Evolutionary conservation across 345 rosid species (phyloP).

Genomic region (Noccaea bulbosa): DNA sequence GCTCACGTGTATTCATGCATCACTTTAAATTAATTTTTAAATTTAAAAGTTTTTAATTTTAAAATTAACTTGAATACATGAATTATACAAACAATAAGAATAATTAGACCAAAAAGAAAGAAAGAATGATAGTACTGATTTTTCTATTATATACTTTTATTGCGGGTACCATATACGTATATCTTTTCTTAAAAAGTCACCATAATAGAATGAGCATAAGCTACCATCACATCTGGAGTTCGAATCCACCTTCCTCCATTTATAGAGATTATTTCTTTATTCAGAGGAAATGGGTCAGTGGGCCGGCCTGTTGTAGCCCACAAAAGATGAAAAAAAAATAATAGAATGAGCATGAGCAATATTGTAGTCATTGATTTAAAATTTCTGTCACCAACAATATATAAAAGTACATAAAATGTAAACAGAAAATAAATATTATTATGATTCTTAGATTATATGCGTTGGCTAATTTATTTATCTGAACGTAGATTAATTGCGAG

Average conservation of each 20-base stretch:
- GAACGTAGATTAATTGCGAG: background rate
- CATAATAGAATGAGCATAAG: background rate
- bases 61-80: background rate
- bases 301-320: too few species aligned
- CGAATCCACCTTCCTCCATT: too few species aligned
- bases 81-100: conserved; percentile 12
- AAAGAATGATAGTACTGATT: background rate
- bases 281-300: too few species aligned
- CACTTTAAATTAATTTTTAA: conserved; percentile 35
- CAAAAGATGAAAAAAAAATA: too few species aligned
- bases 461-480: background rate
- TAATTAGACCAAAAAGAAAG: background rate
- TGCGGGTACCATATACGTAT: background rate
- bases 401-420: background rate
- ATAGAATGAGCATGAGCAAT: background rate
- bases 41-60: too few species aligned
- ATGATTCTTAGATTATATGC: background rate
- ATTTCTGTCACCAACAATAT: background rate
- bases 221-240: too few species aligned
- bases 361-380: background rate
- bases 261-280: too few species aligned
- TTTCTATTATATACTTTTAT: too few species aligned
- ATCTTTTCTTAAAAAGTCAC: background rate
- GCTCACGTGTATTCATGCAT: conserved; percentile 80
- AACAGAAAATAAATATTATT: background rate